Evolutionary conservation across 2,329 filamentous ascomycete species (phyloP).

Genomic region (Purpureocillium lavendulum): DNA sequence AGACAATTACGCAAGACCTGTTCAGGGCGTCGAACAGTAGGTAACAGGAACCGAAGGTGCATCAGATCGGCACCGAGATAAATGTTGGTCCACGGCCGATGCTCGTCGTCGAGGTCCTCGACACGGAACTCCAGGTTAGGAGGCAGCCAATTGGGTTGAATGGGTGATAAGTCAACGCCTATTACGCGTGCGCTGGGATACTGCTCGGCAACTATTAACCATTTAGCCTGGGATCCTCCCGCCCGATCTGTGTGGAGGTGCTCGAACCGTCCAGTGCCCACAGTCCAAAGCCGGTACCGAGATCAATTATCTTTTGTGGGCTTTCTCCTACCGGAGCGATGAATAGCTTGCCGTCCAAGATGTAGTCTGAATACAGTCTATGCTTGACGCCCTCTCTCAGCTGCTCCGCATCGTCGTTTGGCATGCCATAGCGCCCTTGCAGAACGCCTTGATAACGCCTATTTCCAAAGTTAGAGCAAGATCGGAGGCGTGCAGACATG

Average conservation of each 20-base stretch:
- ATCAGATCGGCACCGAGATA: constrained; percentile 40
- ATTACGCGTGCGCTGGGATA: constrained; percentile 37
- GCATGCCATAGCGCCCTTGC: constrained; percentile 38
- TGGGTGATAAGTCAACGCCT: constrained; percentile 34
- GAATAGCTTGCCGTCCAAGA: constrained; percentile 32
- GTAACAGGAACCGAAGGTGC: constrained; percentile 42
- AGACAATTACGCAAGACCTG: constrained; percentile 39
- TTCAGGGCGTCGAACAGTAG: constrained; percentile 41
- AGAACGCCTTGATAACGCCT: constrained; percentile 42
- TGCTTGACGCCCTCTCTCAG: constrained; percentile 41
- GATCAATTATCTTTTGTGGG: constrained; percentile 40
- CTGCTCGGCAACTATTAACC: constrained; percentile 30
- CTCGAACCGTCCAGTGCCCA: constrained; percentile 46
- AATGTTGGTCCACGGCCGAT: constrained; percentile 24
- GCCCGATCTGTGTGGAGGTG: no score
- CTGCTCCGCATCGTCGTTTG: constrained; percentile 44
- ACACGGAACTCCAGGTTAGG: constrained; percentile 46
- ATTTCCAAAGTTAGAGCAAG: neutral
- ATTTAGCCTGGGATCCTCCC: no score
- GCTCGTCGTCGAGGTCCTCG: constrained; percentile 27
- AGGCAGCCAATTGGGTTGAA: constrained; percentile 39
- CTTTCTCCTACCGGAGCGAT: constrained; percentile 33
- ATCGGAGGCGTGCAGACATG: no score
- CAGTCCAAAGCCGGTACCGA: constrained; percentile 42
- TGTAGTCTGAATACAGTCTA: constrained; percentile 36